phyloP scores from a whole-genome alignment of 2,329 filamentous ascomycete genomes.

The Simplicillium aogashimaense region DNA sequence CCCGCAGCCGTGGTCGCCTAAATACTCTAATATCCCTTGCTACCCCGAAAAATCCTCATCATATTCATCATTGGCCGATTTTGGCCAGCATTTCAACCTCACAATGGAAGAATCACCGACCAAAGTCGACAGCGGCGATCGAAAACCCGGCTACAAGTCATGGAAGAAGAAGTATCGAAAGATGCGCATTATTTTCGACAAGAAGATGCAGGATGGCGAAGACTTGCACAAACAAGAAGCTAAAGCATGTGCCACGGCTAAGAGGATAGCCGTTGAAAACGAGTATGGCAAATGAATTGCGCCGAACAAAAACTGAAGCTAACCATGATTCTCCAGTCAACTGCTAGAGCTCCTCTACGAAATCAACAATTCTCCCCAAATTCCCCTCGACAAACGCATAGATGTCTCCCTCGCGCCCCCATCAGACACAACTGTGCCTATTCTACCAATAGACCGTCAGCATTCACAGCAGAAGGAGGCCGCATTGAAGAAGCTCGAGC shows the following conservation, averaged over 20 bases:
- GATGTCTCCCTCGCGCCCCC: conserved; percentile 49
- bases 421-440: conserved; percentile 25
- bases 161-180: conserved; percentile 94
- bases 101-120: conserved; percentile 23
- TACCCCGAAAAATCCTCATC: neutral
- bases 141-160: conserved; percentile 47
- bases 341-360: conserved; percentile 82
- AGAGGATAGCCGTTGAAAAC: conserved; percentile 80
- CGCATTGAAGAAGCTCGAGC: conserved; percentile 36
- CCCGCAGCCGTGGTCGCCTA: no score
- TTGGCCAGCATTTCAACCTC: no score
- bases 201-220: conserved; percentile 72
- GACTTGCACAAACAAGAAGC: conserved; percentile 73
- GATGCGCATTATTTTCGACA: conserved; percentile 72
- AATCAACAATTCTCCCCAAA: conserved; percentile 74
- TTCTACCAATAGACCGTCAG: conserved; percentile 20
- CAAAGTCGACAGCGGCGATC: conserved; percentile 31
- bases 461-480: conserved; percentile 28
- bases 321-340: conserved; percentile 45
- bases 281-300: conserved; percentile 50
- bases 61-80: neutral
- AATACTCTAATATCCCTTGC: no score
- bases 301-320: conserved; percentile 7
- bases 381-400: conserved; percentile 65
- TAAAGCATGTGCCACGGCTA: conserved; percentile 69